Percentiles rank a stretch among this genome's conserved stretches.
phyloP scores from a whole-genome alignment of 2,329 filamentous ascomycete species.

The Alternaria novae-zelandiae region DNA sequence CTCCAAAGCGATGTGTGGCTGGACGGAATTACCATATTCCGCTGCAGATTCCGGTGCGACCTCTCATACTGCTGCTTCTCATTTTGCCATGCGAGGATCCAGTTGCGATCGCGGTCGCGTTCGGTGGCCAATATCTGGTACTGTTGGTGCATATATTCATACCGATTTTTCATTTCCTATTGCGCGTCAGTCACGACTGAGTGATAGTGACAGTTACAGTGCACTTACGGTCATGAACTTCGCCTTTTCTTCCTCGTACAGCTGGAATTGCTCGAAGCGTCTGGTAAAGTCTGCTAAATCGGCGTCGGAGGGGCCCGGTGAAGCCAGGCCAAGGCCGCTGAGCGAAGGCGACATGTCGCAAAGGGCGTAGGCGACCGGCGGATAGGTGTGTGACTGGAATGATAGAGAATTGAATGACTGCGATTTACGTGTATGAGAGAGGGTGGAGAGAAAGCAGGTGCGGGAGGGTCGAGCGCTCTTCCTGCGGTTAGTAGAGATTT shows the following conservation, averaged over 20 bases:
- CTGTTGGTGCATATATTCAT: constrained; percentile 46
- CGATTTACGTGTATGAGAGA: not conserved
- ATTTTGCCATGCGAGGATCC: constrained; percentile 22
- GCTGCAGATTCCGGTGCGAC: constrained; percentile 22
- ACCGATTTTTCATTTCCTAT: constrained; percentile 51
- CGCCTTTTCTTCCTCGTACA: constrained; percentile 39
- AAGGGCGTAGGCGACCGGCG: not conserved
- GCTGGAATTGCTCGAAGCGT: constrained; percentile 41
- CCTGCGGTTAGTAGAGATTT: not conserved
- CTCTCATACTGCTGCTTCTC: constrained; percentile 31
- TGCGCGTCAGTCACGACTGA: not conserved
- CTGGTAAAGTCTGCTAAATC: constrained; percentile 29
- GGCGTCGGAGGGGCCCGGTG: not conserved
- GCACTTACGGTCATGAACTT: constrained; percentile 41
- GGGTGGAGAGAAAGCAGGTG: not conserved
- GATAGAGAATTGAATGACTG: not conserved
- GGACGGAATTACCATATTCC: constrained; percentile 30
- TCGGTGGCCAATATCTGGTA: constrained; percentile 36
- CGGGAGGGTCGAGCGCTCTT: not conserved
- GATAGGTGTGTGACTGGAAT: not conserved
- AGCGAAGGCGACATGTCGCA: constrained; percentile 21
- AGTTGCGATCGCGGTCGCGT: constrained; percentile 32
- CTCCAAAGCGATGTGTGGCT: not conserved
- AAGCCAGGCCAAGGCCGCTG: constrained; percentile 8
- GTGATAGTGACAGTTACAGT: not conserved